Conservation (phyloP, 352 stramenopile genomes). For the Aphanomyces stellatus region DNA sequence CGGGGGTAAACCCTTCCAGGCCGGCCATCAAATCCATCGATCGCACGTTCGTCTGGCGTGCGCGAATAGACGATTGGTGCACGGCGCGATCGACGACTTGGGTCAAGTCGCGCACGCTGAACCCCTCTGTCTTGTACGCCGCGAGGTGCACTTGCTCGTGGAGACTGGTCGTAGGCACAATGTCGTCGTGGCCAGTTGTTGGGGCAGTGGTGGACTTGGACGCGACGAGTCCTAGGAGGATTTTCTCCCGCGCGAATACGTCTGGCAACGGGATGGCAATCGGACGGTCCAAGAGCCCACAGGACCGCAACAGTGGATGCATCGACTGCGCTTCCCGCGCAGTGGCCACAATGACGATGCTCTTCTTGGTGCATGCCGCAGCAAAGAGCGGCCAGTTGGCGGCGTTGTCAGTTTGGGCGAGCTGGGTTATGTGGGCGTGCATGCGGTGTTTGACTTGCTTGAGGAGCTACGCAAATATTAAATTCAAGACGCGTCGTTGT, state of each 20-base stretch:
- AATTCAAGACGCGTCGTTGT: not conserved
- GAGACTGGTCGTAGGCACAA: too few species aligned
- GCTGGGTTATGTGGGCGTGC: not conserved
- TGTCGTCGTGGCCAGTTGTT: not conserved
- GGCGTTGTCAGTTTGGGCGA: slow-evolving; percentile 21
- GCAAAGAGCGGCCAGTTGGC: slow-evolving; percentile 3
- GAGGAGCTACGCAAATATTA: not conserved
- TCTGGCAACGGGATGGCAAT: slow-evolving; percentile 52
- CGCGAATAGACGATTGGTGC: slow-evolving; percentile 49
- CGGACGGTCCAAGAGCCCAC: slow-evolving; percentile 59
- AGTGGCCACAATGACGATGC: slow-evolving; percentile 49
- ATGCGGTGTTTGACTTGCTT: not conserved
- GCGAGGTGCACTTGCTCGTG: not conserved
- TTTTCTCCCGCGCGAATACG: slow-evolving; percentile 45
- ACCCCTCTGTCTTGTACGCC: slow-evolving; percentile 48
- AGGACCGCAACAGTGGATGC: slow-evolving; percentile 51
- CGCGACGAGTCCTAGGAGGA: slow-evolving; percentile 51
- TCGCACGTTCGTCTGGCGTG: not conserved
- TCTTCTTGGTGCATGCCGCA: slow-evolving; percentile 51
- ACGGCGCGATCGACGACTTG: slow-evolving; percentile 55
- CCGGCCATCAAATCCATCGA: slow-evolving; percentile 58
- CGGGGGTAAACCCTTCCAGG: slow-evolving; percentile 71
- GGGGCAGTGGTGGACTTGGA: too few species aligned
- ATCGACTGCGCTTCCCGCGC: slow-evolving; percentile 51
- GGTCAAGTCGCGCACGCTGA: slow-evolving; percentile 69